Conservation (phyloP, 2,329 filamentous ascomycete genomes). For the Ascochyta fabae region DNA sequence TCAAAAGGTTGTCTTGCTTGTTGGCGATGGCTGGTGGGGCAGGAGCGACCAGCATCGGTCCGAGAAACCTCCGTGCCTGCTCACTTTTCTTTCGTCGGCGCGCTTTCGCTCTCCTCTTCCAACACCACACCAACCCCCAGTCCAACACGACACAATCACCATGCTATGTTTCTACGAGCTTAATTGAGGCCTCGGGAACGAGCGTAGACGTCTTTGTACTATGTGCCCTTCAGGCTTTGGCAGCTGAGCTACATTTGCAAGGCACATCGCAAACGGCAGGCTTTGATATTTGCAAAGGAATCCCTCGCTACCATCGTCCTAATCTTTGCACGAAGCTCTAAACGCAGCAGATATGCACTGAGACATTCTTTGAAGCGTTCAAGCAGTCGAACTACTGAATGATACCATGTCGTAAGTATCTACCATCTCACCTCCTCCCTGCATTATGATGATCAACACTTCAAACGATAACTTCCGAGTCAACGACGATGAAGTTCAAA, state of each 20-base stretch:
- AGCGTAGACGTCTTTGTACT: neutral
- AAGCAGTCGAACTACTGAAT: neutral
- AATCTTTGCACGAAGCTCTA: neutral
- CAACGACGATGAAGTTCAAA: conserved; percentile 46
- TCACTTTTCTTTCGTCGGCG: conserved; percentile 21
- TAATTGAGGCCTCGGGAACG: no score
- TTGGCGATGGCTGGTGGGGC: conserved; percentile 39
- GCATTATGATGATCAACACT: conserved; percentile 43
- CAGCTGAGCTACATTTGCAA: neutral
- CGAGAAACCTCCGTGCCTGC: conserved; percentile 26
- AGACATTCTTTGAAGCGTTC: neutral
- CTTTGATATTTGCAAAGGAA: neutral
- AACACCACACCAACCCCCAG: neutral
- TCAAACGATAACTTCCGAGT: conserved; percentile 47
- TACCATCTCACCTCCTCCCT: neutral
- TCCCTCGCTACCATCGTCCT: neutral
- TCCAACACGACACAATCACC: neutral
- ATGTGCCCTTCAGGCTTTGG: neutral
- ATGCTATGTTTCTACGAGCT: neutral
- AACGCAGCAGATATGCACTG: neutral
- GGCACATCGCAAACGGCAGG: neutral
- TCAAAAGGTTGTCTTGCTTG: conserved; percentile 29
- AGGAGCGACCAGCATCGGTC: conserved; percentile 25
- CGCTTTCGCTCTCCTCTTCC: neutral
- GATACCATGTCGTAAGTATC: conserved; percentile 11